Conservation (phyloP, 176 grass and related monocot species). For the Alopecurus myosuroides region DNA sequence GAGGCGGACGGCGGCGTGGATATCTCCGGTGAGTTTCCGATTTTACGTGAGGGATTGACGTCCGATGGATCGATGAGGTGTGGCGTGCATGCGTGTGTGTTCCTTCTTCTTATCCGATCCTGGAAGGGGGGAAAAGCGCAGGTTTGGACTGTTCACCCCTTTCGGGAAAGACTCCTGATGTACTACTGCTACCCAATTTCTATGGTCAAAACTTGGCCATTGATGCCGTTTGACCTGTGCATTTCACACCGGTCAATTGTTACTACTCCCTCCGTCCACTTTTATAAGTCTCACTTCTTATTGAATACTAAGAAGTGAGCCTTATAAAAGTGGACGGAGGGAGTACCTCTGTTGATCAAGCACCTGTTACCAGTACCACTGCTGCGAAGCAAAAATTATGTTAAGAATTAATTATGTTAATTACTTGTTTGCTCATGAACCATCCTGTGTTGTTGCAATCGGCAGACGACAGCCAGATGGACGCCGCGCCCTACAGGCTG, state of each 20-base stretch:
- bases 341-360: neutral
- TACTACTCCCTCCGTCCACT: too few relatives aligned
- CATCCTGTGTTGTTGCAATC: neutral
- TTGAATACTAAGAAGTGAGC: too few relatives aligned
- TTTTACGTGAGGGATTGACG: neutral
- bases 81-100: neutral
- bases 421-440: neutral
- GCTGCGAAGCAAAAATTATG: neutral
- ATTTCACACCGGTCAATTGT: neutral
- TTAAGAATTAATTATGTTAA: neutral
- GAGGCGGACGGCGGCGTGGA: neutral
- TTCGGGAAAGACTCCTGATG: neutral
- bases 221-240: neutral
- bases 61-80: neutral
- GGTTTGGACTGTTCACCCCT: neutral
- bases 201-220: neutral
- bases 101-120: constrained; percentile 21
- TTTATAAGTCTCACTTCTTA: too few relatives aligned
- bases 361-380: neutral
- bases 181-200: neutral
- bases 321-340: too few relatives aligned
- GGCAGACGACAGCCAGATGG: constrained; percentile 31
- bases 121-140: neutral
- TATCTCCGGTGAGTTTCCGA: constrained; percentile 9
- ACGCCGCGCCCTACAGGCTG: constrained; percentile 54